These are phyloP conservation scores for Atractiella rhizophila DNA, from an alignment of 768 basidiomycete genomes.

Conservation along the genomic window DNA sequence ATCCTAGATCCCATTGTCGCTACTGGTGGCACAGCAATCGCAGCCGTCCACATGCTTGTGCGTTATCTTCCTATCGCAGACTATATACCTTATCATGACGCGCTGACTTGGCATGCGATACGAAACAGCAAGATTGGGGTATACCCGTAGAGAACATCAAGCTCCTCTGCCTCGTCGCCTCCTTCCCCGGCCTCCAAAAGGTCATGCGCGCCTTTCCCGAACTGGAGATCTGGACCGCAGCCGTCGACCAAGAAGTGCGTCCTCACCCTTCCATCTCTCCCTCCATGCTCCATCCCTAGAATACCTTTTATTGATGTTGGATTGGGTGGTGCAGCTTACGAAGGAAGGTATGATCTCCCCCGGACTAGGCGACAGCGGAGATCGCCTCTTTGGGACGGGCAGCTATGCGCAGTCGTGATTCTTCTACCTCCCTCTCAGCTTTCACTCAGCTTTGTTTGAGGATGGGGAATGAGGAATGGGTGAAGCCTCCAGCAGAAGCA, in stretches of 20 bases:
- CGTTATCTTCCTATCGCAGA: constrained; percentile 22
- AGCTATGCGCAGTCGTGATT: too few species aligned
- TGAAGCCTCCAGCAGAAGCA: too few species aligned
- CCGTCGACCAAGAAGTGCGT: constrained; percentile 23
- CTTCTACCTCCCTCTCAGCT: too few species aligned
- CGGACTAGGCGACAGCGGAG: too few species aligned
- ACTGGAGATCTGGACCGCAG: constrained; percentile 37
- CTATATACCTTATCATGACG: constrained; percentile 38
- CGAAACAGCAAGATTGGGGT: constrained; percentile 1
- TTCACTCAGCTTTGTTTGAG: too few species aligned
- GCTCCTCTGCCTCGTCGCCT: constrained; percentile 56
- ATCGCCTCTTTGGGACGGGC: too few species aligned
- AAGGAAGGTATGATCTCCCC: too few species aligned
- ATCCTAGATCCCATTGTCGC: constrained; percentile 80
- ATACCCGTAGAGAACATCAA: constrained; percentile 42
- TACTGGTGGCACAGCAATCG: constrained; percentile 73
- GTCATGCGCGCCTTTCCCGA: constrained; percentile 45
- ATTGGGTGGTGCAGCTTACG: too few species aligned
- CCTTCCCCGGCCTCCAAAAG: constrained; percentile 41
- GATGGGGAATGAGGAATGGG: too few species aligned
- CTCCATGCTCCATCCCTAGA: too few species aligned
- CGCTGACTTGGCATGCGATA: constrained; percentile 1
- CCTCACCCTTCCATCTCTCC: too few species aligned
- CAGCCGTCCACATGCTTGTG: constrained; percentile 58
- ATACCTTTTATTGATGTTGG: too few species aligned